Conservation (phyloP, 345 rosid species). For the Gossypium turneri region DNA sequence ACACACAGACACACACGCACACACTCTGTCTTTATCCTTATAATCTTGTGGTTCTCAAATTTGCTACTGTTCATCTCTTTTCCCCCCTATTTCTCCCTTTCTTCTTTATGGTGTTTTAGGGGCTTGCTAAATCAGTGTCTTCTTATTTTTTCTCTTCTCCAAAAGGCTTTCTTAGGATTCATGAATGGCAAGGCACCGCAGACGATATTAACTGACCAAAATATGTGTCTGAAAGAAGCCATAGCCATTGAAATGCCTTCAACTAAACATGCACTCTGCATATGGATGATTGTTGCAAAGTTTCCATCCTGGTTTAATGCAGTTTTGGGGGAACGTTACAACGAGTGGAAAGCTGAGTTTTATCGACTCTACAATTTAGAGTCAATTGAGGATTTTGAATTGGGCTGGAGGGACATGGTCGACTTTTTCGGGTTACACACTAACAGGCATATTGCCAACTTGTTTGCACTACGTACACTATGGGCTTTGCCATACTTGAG, state of each 20-base stretch:
- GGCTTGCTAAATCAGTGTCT: conserved; percentile 17
- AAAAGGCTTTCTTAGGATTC: conserved; percentile 70
- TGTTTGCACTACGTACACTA: conserved; percentile 57
- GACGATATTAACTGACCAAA: conserved; percentile 86
- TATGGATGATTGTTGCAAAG: conserved; percentile 94
- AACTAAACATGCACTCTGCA: conserved; percentile 87
- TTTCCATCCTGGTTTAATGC: conserved; percentile 97
- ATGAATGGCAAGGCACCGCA: conserved; percentile 94
- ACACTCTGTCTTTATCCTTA: neutral
- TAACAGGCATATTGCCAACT: conserved; percentile 72
- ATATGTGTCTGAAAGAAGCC: conserved; percentile 90
- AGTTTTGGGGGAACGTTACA: conserved; percentile 84
- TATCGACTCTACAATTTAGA: conserved; percentile 79
- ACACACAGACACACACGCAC: neutral
- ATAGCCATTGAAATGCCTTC: conserved; percentile 77
- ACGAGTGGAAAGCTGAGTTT: conserved; percentile 92
- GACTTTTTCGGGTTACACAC: conserved; percentile 72
- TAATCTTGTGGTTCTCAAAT: neutral
- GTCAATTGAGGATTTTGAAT: conserved; percentile 74
- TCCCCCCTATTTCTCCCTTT: conserved; percentile 4
- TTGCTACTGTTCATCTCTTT: neutral
- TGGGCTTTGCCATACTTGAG: conserved; percentile 94
- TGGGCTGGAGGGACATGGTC: conserved; percentile 95
- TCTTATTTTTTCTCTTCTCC: conserved; percentile 14
- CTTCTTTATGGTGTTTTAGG: neutral